Conservation (phyloP, 805 yeast species). For the Candida oleophila region DNA sequence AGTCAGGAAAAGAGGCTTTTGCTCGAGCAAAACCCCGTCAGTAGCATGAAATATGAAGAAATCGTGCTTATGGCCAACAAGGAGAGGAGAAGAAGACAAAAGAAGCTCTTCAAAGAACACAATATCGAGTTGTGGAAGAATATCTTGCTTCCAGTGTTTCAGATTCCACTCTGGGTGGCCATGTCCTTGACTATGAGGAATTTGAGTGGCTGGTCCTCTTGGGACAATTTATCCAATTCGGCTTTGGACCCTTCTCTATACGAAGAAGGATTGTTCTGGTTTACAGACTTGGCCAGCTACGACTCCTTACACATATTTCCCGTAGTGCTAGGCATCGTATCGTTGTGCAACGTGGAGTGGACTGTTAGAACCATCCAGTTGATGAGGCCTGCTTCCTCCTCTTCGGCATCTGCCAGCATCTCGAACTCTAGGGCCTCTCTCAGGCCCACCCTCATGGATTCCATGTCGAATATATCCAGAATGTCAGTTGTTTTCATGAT, state of each 20-base stretch:
- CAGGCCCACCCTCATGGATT: conserved; percentile 59
- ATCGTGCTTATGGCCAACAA: conserved; percentile 70
- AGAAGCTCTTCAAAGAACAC: conserved; percentile 61
- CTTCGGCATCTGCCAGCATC: conserved; percentile 24
- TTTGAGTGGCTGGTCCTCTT: conserved; percentile 65
- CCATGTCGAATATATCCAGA: conserved; percentile 69
- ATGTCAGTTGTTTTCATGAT: conserved; percentile 76
- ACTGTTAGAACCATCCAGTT: conserved; percentile 63
- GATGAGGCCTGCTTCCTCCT: conserved; percentile 34
- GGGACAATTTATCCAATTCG: conserved; percentile 39
- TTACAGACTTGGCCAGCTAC: conserved; percentile 54
- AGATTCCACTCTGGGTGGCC: conserved; percentile 83
- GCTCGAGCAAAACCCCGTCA: conserved; percentile 28
- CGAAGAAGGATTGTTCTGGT: conserved; percentile 61
- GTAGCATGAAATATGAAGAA: conserved; percentile 68
- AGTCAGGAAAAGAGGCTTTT: not conserved
- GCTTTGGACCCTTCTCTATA: conserved; percentile 52
- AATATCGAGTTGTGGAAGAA: conserved; percentile 81
- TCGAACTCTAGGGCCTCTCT: conserved; percentile 26
- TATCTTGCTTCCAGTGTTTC: conserved; percentile 70
- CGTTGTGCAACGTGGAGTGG: conserved; percentile 82
- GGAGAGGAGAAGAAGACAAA: conserved; percentile 76
- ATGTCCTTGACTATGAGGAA: conserved; percentile 74
- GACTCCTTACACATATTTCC: conserved; percentile 72
- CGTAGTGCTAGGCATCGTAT: conserved; percentile 62